Evolutionary conservation across 805 yeast species (phyloP).

Genomic region (Zygosaccharomyces kombuchaensis): DNA sequence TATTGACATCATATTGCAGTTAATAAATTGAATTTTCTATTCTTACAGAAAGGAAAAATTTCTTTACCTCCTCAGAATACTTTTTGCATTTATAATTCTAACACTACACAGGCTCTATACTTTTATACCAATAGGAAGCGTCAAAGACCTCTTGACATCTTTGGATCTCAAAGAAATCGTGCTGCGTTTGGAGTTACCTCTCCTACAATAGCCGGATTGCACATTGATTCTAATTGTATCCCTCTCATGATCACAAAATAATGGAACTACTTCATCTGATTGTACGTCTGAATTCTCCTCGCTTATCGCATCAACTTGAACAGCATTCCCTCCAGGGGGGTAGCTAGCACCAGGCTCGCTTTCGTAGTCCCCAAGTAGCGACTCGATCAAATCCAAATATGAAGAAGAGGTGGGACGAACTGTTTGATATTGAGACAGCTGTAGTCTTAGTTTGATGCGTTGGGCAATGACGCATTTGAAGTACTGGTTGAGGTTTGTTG

Average conservation of each 20-base stretch:
- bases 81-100: background rate
- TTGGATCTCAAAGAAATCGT: constrained; percentile 18
- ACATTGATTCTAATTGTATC: constrained; percentile 9
- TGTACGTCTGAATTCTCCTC: constrained; percentile 8
- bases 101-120: constrained; percentile 13
- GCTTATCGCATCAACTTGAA: constrained; percentile 5
- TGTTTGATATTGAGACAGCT: constrained; percentile 24
- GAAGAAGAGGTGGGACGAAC: constrained; percentile 12
- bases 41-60: too few relatives aligned
- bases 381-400: constrained; percentile 13
- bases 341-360: constrained; percentile 10
- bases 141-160: constrained; percentile 27
- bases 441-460: constrained; percentile 28
- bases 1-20: too few relatives aligned
- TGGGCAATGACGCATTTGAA: constrained; percentile 26
- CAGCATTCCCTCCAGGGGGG: constrained; percentile 3
- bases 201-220: constrained; percentile 11
- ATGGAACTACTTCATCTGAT: constrained; percentile 6
- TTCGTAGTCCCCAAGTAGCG: constrained; percentile 14
- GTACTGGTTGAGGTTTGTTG: constrained; percentile 21
- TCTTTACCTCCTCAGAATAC: too few relatives aligned
- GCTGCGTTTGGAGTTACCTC: constrained; percentile 7
- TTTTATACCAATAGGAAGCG: constrained; percentile 31
- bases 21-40: too few relatives aligned
- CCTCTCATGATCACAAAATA: background rate